phyloP scores from a whole-genome alignment of 2,329 filamentous ascomycete genomes.

The Phialemonium atrogriseum region DNA sequence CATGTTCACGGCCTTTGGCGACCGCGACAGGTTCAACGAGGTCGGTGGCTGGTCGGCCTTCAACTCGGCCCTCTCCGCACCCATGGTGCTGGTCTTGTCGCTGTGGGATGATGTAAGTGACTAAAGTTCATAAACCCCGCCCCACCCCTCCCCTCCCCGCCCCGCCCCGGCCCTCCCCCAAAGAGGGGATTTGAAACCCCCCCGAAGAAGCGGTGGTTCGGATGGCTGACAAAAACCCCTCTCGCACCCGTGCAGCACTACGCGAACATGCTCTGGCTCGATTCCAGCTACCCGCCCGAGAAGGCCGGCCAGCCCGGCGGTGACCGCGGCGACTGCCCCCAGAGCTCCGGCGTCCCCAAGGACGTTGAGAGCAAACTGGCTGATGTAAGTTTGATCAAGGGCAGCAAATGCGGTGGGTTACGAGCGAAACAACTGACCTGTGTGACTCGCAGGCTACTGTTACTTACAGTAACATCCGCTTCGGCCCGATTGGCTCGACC shows the following conservation, averaged over 20 bases:
- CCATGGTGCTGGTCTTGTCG: constrained; percentile 41
- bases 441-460: constrained; percentile 14
- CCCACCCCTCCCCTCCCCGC: no score
- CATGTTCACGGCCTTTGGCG: constrained; percentile 50
- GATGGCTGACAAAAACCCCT: no score
- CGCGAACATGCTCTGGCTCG: constrained; percentile 60
- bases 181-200: no score
- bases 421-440: no score
- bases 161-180: no score
- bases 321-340: constrained; percentile 39
- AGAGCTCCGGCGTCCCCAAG: constrained; percentile 34
- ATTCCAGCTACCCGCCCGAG: constrained; percentile 43
- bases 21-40: constrained; percentile 41
- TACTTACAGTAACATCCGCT: constrained; percentile 31
- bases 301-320: constrained; percentile 30
- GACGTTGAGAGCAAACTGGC: no score
- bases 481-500: constrained; percentile 35
- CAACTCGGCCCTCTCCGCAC: constrained; percentile 31
- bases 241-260: no score
- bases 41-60: constrained; percentile 53
- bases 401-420: no score
- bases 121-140: no score
- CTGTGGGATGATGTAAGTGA: constrained; percentile 51
- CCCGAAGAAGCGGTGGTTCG: no score
- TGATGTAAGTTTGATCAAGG: no score